These are phyloP conservation scores for Aspergillus arachidicola DNA, from an alignment of 2,329 filamentous ascomycete genomes.

Conservation along the genomic window DNA sequence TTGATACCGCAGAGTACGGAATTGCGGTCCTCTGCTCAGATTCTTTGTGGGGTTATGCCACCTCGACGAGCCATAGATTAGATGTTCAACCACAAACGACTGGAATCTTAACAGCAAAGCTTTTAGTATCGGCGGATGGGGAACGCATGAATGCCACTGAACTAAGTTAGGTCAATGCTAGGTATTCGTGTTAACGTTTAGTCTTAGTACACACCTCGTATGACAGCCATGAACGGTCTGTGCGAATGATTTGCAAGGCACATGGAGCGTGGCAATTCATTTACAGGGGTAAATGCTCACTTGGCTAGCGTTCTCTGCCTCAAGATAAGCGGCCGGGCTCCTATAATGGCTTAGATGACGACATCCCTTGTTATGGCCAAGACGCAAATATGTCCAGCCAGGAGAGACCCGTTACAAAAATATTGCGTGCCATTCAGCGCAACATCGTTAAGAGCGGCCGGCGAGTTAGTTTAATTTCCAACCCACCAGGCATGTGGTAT, in stretches of 20 bases:
- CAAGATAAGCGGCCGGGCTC: not conserved
- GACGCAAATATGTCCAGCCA: not conserved
- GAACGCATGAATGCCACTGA: not conserved
- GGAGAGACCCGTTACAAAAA: not conserved
- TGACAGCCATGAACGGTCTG: not conserved
- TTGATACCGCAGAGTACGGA: no score
- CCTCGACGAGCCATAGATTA: no score
- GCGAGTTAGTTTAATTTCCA: not conserved
- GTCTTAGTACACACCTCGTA: not conserved
- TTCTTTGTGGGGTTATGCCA: no score
- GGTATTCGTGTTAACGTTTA: not conserved
- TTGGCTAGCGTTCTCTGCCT: not conserved
- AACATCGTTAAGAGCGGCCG: no score
- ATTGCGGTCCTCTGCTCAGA: no score
- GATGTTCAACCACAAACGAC: no score
- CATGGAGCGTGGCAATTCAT: not conserved
- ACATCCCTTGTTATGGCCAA: not conserved
- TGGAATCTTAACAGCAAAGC: no score
- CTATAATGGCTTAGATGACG: not conserved
- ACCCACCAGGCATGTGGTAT: not conserved
- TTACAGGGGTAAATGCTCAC: not conserved
- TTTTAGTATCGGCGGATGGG: not conserved
- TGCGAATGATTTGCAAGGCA: not conserved
- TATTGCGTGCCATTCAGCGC: not conserved
- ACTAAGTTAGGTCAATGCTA: no score